Conservation (phyloP, 306 rosid genomes). For the Styphnolobium japonicum region DNA sequence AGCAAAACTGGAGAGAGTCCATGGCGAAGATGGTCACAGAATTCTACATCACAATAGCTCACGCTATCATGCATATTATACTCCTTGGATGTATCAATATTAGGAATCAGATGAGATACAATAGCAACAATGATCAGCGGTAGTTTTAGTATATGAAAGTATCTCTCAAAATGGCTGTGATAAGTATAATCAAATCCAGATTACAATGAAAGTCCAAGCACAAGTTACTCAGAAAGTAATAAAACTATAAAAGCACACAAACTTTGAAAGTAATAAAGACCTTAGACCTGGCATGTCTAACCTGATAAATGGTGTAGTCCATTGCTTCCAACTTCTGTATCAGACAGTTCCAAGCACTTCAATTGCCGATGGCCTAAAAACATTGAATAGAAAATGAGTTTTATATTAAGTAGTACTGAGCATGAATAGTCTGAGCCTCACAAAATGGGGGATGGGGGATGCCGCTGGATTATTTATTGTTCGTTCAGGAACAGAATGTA, state of each 20-base stretch:
- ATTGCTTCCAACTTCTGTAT: constrained; percentile 79
- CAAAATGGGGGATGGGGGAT: too few species aligned
- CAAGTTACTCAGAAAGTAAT: background rate
- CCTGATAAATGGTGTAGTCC: constrained; percentile 91
- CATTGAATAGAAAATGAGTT: too few species aligned
- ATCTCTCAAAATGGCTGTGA: background rate
- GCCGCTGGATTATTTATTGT: too few species aligned
- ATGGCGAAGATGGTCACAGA: background rate
- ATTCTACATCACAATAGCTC: background rate
- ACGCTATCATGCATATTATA: background rate
- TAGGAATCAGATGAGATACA: constrained; percentile 1
- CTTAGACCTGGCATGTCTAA: constrained; percentile 32
- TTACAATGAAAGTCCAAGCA: background rate
- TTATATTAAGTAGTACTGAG: too few species aligned
- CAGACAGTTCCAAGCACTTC: constrained; percentile 91
- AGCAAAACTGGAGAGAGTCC: background rate
- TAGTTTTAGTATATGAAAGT: background rate
- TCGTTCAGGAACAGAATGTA: too few species aligned
- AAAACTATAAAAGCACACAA: constrained; percentile 6
- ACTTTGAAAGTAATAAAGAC: background rate
- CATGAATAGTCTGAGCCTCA: too few species aligned
- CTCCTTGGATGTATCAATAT: background rate
- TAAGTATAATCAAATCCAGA: background rate
- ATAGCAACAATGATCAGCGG: background rate
- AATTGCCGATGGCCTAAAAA: constrained; percentile 62